These are phyloP conservation scores for Lecanicillium sp. DNA, from an alignment of 2,329 filamentous ascomycete species.

Conservation along the genomic window DNA sequence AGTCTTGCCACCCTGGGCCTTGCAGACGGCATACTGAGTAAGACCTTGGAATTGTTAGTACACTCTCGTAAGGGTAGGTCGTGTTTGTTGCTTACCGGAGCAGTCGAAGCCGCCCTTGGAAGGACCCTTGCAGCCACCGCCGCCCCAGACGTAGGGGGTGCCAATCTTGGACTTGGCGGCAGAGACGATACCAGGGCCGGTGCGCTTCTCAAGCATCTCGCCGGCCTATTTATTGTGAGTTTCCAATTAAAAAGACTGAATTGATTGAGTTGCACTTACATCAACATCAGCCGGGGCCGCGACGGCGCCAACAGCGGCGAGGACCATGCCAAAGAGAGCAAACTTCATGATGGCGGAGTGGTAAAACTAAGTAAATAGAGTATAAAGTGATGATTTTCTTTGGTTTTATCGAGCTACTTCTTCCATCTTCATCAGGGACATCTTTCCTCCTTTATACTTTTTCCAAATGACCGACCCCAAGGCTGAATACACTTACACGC, in stretches of 20 bases:
- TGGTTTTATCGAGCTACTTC: no score
- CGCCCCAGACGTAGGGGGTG: slow-evolving; percentile 11
- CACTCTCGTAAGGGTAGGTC: neutral
- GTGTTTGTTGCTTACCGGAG: slow-evolving; percentile 7
- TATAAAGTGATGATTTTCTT: no score
- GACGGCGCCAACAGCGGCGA: slow-evolving; percentile 8
- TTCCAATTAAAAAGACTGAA: no score
- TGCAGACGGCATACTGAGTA: slow-evolving; percentile 13
- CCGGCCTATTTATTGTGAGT: neutral
- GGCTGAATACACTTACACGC: no score
- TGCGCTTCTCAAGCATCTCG: slow-evolving; percentile 10
- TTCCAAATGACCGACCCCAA: no score
- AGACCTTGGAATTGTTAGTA: slow-evolving; percentile 3
- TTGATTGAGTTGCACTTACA: neutral
- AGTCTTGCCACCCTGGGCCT: slow-evolving; percentile 12
- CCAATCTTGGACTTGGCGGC: slow-evolving; percentile 10
- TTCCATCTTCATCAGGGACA: no score
- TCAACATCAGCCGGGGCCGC: slow-evolving; percentile 2
- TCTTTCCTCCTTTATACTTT: no score
- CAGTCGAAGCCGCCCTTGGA: slow-evolving; percentile 14
- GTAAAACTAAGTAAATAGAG: no score
- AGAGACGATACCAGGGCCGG: slow-evolving; percentile 11
- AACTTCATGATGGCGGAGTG: slow-evolving; percentile 7
- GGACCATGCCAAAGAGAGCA: slow-evolving; percentile 1
- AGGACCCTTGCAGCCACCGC: slow-evolving; percentile 11